Evolutionary conservation across 1,284 basidiomycete species (phyloP).

Genomic region (Melampsora americana): DNA sequence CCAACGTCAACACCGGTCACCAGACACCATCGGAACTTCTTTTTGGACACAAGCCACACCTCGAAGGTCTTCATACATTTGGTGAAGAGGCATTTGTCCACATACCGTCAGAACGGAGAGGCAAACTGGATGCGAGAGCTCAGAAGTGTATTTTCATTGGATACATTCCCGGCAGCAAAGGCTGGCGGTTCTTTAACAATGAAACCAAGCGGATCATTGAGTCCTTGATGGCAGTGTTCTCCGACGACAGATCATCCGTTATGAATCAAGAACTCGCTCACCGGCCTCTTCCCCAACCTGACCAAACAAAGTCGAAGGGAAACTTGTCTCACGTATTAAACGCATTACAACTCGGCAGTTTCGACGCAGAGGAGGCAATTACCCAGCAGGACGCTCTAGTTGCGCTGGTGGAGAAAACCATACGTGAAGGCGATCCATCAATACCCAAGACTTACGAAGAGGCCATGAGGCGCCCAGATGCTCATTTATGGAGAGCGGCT

Average conservation of each 20-base stretch:
- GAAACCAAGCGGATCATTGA: too few relatives aligned
- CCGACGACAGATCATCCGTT: too few relatives aligned
- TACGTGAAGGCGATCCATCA: too few relatives aligned
- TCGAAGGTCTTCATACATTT: neutral
- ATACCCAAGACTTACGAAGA: neutral
- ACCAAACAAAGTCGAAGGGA: neutral
- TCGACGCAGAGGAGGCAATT: neutral
- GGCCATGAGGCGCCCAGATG: neutral
- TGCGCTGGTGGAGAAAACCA: neutral
- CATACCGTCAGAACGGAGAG: constrained; percentile 1
- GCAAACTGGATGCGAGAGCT: neutral
- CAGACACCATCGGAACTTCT: neutral
- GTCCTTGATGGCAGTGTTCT: too few relatives aligned
- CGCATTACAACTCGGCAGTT: too few relatives aligned
- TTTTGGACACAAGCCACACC: neutral
- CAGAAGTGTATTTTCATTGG: neutral
- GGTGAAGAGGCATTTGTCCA: constrained; percentile 11
- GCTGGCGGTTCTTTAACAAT: constrained; percentile 12
- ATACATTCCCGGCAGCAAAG: neutral
- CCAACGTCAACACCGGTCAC: neutral
- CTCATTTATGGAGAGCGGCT: neutral
- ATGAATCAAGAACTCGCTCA: too few relatives aligned
- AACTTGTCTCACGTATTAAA: neutral
- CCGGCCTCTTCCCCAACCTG: neutral
- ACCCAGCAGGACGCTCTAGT: neutral